Conservation (phyloP, 2,329 filamentous ascomycete genomes). For the Polytolypa hystricis region DNA sequence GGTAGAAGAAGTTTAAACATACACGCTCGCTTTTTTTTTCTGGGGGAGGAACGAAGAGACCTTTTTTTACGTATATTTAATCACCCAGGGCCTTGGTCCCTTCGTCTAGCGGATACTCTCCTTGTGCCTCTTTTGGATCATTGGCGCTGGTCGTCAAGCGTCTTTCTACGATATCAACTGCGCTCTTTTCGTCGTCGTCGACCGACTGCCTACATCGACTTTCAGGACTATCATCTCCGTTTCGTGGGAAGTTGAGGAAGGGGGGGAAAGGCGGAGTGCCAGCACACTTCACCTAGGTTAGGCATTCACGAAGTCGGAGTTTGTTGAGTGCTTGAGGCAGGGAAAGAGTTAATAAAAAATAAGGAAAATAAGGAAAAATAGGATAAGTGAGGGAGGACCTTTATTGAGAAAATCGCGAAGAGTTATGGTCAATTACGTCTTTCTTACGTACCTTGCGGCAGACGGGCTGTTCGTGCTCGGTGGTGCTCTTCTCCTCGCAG, state of each 20-base stretch:
- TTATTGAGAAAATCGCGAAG: background rate
- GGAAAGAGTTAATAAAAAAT: background rate
- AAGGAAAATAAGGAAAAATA: background rate
- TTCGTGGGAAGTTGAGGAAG: background rate
- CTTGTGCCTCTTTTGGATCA: too few relatives aligned
- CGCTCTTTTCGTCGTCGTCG: too few relatives aligned
- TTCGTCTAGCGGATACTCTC: too few relatives aligned
- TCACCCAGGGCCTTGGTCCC: too few relatives aligned
- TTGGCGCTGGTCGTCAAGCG: constrained; percentile 5
- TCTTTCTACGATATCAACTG: too few relatives aligned
- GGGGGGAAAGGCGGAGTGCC: background rate
- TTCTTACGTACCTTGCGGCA: constrained; percentile 40
- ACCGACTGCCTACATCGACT: too few relatives aligned
- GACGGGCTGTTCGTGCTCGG: constrained; percentile 43
- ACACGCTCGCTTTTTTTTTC: too few relatives aligned
- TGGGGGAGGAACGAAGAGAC: too few relatives aligned
- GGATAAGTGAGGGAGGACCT: background rate
- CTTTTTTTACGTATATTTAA: too few relatives aligned
- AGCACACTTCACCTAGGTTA: background rate
- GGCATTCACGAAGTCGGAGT: too few relatives aligned
- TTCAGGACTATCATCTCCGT: too few relatives aligned
- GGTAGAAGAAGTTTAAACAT: too few relatives aligned
- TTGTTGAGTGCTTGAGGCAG: background rate
- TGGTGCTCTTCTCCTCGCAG: constrained; percentile 42
- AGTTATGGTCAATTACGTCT: constrained; percentile 41